These are phyloP conservation scores for Nicotiana tabacum DNA, from an alignment of 257 asterid genomes.

Conservation along the genomic window DNA sequence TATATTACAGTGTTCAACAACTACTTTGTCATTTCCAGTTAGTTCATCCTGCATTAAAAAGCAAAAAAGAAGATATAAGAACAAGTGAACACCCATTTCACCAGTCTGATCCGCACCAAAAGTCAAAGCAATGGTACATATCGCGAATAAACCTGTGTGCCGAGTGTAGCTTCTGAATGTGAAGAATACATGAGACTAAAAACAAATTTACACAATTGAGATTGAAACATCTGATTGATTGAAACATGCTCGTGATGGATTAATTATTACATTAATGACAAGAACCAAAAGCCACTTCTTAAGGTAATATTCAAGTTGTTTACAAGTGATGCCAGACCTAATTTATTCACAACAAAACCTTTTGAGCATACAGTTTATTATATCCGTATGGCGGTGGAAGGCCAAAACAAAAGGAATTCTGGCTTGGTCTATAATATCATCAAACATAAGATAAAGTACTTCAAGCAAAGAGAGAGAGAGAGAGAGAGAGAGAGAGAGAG, in stretches of 20 bases:
- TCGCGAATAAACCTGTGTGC: not conserved
- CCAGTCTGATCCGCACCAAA: not conserved
- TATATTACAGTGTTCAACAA: slow-evolving; percentile 51
- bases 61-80: not conserved
- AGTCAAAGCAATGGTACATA: not conserved
- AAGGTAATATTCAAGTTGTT: not conserved
- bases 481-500: not conserved
- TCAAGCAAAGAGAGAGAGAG: not conserved
- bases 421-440: not conserved
- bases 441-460: not conserved
- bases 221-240: not conserved
- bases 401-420: not conserved
- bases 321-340: not conserved
- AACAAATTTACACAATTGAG: not conserved
- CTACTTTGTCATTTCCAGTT: slow-evolving; percentile 37
- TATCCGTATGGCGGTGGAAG: not conserved
- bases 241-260: not conserved
- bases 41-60: not conserved
- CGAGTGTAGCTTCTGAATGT: not conserved
- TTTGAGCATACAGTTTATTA: not conserved
- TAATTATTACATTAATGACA: not conserved
- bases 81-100: not conserved
- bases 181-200: not conserved
- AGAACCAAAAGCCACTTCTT: not conserved
- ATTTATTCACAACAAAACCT: not conserved